Percentiles rank a stretch among this genome's conserved stretches.
Evolutionary conservation across 257 asterid species (phyloP).

Genomic region (Paulownia fortunei): DNA sequence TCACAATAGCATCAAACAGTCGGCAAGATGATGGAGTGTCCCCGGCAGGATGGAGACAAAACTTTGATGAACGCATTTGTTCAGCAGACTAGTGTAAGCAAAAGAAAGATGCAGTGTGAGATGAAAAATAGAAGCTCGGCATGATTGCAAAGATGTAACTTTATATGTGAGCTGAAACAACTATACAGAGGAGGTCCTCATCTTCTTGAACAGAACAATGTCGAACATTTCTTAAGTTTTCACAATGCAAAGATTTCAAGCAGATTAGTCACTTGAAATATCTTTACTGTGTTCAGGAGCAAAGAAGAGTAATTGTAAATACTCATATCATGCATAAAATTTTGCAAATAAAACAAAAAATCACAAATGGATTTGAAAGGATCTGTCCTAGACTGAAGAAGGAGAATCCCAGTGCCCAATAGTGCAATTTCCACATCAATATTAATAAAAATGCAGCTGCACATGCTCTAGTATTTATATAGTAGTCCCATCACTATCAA

Average conservation of each 20-base stretch:
- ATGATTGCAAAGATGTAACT: not conserved
- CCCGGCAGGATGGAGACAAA: slow-evolving; percentile 86
- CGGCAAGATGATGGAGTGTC: slow-evolving; percentile 97
- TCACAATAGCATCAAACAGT: slow-evolving; percentile 84
- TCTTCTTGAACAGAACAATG: slow-evolving; percentile 16
- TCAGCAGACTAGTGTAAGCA: slow-evolving; percentile 57
- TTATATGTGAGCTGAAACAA: not conserved
- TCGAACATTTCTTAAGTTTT: not conserved
- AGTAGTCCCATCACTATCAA: not conserved
- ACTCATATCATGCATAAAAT: not conserved
- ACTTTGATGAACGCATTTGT: slow-evolving; percentile 82
- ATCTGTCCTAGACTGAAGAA: not conserved
- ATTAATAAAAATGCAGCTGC: not conserved
- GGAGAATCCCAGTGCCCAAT: not conserved
- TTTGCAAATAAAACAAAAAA: not conserved
- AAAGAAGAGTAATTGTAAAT: not conserved
- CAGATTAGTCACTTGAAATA: not conserved
- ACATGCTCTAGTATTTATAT: not conserved
- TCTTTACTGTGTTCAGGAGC: not conserved
- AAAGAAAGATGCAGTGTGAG: slow-evolving; percentile 21
- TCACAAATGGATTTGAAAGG: not conserved
- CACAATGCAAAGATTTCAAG: not conserved
- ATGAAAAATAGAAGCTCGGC: not conserved
- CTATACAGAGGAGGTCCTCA: not conserved
- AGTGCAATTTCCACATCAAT: not conserved